Percentiles rank a stretch among this genome's conserved stretches.
Evolutionary conservation across 371 early-diverging fungal species (phyloP).

Genomic region (Lichtheimia corymbifera): DNA sequence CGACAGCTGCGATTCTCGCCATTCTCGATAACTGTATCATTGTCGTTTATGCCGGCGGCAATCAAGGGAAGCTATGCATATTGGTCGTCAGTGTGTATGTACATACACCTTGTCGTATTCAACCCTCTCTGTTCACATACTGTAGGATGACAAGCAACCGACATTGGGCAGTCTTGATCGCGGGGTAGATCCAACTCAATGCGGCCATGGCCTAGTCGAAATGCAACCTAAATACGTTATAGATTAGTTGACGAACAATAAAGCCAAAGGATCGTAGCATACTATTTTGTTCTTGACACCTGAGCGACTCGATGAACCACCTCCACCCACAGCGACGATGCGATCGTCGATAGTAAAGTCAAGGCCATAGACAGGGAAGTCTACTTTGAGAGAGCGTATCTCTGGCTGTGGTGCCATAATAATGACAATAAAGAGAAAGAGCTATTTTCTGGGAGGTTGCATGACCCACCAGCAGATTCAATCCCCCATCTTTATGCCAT

Average conservation of each 20-base stretch:
- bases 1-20: conserved; percentile 60
- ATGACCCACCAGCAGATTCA: not conserved
- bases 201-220: conserved; percentile 15
- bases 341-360: conserved; percentile 53
- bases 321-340: conserved; percentile 65
- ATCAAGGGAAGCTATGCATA: conserved; percentile 25
- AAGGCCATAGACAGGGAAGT: conserved; percentile 58
- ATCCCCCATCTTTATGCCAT: not conserved
- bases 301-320: conserved; percentile 52
- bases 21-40: conserved; percentile 39
- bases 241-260: not conserved
- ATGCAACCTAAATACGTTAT: conserved; percentile 17
- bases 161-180: conserved; percentile 69
- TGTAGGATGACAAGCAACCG: conserved; percentile 62
- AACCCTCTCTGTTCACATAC: conserved; percentile 18
- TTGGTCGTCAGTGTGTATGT: not conserved
- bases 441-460: not conserved
- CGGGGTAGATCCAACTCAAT: conserved; percentile 24
- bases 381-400: conserved; percentile 19
- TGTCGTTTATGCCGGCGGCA: conserved; percentile 59
- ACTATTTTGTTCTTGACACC: conserved; percentile 71
- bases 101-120: not conserved
- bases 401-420: not conserved
- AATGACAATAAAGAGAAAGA: not conserved
- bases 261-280: conserved; percentile 8